Conservation (phyloP, 208 protist genomes). For the Naegleria fowleri region DNA sequence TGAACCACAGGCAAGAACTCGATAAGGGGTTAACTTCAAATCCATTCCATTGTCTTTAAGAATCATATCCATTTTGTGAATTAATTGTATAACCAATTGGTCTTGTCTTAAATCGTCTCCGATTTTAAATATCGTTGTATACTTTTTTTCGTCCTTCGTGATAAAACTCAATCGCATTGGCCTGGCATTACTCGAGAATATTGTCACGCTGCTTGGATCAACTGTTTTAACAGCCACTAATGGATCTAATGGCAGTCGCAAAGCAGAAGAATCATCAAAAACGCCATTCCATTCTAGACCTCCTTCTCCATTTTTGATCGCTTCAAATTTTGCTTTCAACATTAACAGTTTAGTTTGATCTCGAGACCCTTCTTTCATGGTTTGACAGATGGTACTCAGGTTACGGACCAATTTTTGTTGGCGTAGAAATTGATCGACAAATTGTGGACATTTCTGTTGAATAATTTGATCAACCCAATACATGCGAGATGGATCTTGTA, state of each 20-base stretch:
- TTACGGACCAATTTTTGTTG: not conserved
- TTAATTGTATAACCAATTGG: slow-evolving; percentile 63
- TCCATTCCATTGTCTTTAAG: slow-evolving; percentile 83
- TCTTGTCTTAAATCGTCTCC: slow-evolving; percentile 73
- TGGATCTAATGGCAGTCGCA: not conserved
- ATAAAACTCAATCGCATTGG: not conserved
- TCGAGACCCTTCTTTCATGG: too few relatives aligned
- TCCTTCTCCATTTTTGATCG: too few relatives aligned
- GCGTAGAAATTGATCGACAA: not conserved
- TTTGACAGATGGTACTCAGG: not conserved
- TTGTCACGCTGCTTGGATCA: not conserved
- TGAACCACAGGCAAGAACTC: slow-evolving; percentile 69
- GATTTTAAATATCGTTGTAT: slow-evolving; percentile 53
- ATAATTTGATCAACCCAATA: too few relatives aligned
- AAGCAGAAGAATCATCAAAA: not conserved
- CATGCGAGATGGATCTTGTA: too few relatives aligned
- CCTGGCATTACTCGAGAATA: not conserved
- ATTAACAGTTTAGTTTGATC: too few relatives aligned
- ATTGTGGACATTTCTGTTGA: not conserved
- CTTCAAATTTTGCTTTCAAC: too few relatives aligned
- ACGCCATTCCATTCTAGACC: not conserved
- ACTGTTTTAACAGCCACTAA: not conserved
- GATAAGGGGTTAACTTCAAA: slow-evolving; percentile 83
- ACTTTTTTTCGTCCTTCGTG: slow-evolving; percentile 21
- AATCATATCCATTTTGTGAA: slow-evolving; percentile 77